Conservation (phyloP, 345 rosid species). For the sweet orange (Citrus sinensis) region DVS_A1.0 CM039169.1:32571501-32572000, state of each 20-base stretch:
- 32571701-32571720: constrained; percentile 64
- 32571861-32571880: background rate
- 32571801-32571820: constrained; percentile 85
- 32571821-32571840: background rate
- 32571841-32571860: background rate
- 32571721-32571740: constrained; percentile 74
- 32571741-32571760: constrained; percentile 44
- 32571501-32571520: constrained; percentile 50
- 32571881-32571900: no score
- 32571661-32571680: constrained; percentile 47
- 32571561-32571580: constrained; percentile 97
- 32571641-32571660: constrained; percentile 53
- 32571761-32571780: constrained; percentile 86
- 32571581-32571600: constrained; percentile 71
- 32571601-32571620: constrained; percentile 61
- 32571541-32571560: constrained; percentile 76
- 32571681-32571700: constrained; percentile 95
- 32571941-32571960: background rate
- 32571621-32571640: constrained; percentile 66
- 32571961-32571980: background rate
- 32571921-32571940: background rate
- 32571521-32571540: constrained; percentile 63
- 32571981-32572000: background rate
- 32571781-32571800: constrained; percentile 96
- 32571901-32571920: no score